A percentile compares a stretch with the other conserved stretches of the same genome.
phyloP scores from a whole-genome alignment of 192 early-diverging fungal genomes.

The Fimicolochytrium jonesii region DNA sequence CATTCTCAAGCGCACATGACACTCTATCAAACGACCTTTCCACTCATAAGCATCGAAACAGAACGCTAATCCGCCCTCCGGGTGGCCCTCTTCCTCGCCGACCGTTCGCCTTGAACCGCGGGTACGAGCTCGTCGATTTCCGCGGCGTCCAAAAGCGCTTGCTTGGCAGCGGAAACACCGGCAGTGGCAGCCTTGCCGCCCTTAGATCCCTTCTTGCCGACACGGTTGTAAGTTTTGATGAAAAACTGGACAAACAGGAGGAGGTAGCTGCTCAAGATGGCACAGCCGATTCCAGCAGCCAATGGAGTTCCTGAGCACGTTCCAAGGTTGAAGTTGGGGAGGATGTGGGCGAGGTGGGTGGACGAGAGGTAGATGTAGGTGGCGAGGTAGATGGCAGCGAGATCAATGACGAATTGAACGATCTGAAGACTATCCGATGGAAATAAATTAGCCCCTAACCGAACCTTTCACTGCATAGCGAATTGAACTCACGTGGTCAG shows the following conservation, averaged over 20 bases:
- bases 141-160: too few relatives aligned
- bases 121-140: too few relatives aligned
- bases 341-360: background rate
- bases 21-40: too few relatives aligned
- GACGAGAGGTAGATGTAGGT: conserved; percentile 66
- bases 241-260: conserved; percentile 89
- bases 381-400: conserved; percentile 80
- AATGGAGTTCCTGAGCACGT: conserved; percentile 70
- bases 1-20: too few relatives aligned
- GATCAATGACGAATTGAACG: conserved; percentile 83
- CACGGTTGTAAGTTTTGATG: conserved; percentile 31
- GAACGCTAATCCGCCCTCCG: too few relatives aligned
- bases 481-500: conserved; percentile 65
- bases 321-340: conserved; percentile 39
- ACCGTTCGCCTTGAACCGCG: too few relatives aligned
- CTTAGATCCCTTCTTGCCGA: background rate
- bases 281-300: conserved; percentile 80
- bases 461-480: too few relatives aligned
- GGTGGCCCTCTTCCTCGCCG: too few relatives aligned
- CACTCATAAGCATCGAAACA: too few relatives aligned
- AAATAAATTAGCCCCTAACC: too few relatives aligned
- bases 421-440: conserved; percentile 77
- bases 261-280: conserved; percentile 74
- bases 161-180: background rate
- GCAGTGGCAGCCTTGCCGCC: background rate